Evolutionary conservation across 805 yeast species (phyloP), one percentile per base, ranked within the genome.

Genomic region (Starmerella apicola): DNA sequence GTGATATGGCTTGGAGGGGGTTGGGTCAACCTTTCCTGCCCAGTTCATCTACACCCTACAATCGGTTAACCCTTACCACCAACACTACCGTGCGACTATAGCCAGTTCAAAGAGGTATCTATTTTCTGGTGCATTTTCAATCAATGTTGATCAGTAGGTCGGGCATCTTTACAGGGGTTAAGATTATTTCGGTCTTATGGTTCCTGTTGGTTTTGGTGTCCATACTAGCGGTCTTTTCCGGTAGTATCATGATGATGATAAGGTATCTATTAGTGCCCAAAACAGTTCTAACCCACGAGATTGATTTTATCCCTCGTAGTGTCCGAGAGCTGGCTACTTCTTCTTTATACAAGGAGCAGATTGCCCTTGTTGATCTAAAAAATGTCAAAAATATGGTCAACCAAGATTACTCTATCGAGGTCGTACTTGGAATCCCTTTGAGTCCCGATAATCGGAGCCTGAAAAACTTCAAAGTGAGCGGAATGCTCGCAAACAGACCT

Each of bases 391-490:
- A 24, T 1, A 15, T 45, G 35, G 40, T 43, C 41, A 45, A 28
- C 2, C 37, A 39, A 27, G 51, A 50, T 29, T 62, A 60, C 40
- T 41, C 45, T 18, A 44, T 62, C 12, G 38, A 39, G 3, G 48
- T 62, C 9, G 43, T 38, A 20, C 48, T 62, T 18, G 45, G 39
- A 20, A 42, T 60, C 33, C 66, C 64, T 5, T 50, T 61, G 16
- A 45, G 48, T n/a, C 43, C 41, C 4, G 42, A 43, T 35, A 62
- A 62, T 41, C 43, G 41, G 25, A 45, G 48, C 5, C 27, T 51
- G 12, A 63, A 64, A 22, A 61, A 60, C 43, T 61, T 62, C 44
- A 49, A 53, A 52, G 50, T 58, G 22, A 26, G 47, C 7, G 43
- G 51, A 16, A 35, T 49, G 4, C 37, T 54, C 15, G 43, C 49